Evolutionary conservation across 768 basidiomycete species (phyloP), one percentile per base, ranked within the genome.

Genomic region (Serendipita indica): DNA sequence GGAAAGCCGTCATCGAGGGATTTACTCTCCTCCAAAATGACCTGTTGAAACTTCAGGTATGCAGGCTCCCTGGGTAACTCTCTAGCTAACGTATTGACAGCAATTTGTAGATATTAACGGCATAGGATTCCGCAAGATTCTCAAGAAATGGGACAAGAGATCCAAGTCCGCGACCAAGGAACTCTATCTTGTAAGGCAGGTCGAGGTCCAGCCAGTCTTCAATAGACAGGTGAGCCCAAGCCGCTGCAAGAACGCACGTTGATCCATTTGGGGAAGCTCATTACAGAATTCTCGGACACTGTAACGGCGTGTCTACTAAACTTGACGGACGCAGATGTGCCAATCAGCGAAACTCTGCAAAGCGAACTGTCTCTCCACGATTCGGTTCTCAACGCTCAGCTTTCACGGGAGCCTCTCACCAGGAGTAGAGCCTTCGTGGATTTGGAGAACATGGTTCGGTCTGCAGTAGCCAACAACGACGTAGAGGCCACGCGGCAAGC

Each of bases 121-220:
- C 3, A 90, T 84, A 7, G 96, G 92, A 2, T 98, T 98, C 69
- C 81, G 93, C 43, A 98, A 98, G 70, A 97, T 98, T 49, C 71
- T 97, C 62, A 98, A 99, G 68, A 99, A 99, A 69, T 99, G 90
- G 78, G 96, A 98, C 72, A 99, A 98, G 71, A 80, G 90, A 46
- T 91, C 91, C 34, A 96, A 84, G 39, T 91, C 89, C 1, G 82
- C 84, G 20, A 98, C 89, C n/a, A 97, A 92, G 67, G 96, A 99
- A 67, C 77, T 98, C 3, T 98, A 98, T 70, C 80, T 99, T 18
- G 81, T 89, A 45, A 82, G 96, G 30, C 96, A 98, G 68, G 93
- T 99, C 1, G 96, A 99, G 64, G 88, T 98, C n/a, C 96, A 98
- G 65, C 96, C 93, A 0, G 91, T 93, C 39, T 97, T 97, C 72